Conservation (phyloP, 352 stramenopile species). For the Phytophthora ohioensis region DNA sequence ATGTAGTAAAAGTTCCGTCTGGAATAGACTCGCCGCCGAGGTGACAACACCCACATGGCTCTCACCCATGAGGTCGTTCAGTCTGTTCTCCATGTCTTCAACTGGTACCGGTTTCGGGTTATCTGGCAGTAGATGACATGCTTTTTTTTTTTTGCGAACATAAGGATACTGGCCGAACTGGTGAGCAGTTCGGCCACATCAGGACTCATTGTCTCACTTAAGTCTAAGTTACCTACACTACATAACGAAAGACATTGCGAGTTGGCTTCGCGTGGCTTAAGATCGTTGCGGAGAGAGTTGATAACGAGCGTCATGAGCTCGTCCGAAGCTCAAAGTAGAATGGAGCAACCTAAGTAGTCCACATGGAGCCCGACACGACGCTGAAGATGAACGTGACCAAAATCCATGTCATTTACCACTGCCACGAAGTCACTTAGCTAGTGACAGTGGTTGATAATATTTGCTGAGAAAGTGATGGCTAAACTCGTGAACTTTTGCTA, state of each 20-base stretch:
- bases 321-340: conserved; percentile 94
- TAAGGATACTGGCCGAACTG: conserved; percentile 91
- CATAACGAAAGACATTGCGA: conserved; percentile 96
- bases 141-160: conserved; percentile 97
- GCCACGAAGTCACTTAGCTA: conserved; percentile 35
- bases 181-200: conserved; percentile 95
- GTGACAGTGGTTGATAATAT: conserved; percentile 35
- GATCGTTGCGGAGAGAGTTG: conserved; percentile 97
- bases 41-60: conserved; percentile 96
- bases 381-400: background rate
- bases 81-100: conserved; percentile 71
- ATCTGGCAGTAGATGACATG: conserved; percentile 93
- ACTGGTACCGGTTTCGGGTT: conserved; percentile 93
- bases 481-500: conserved; percentile 8
- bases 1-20: conserved; percentile 92
- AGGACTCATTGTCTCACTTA: conserved; percentile 94
- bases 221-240: conserved; percentile 96
- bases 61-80: conserved; percentile 90
- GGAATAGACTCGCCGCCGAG: conserved; percentile 91
- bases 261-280: conserved; percentile 87
- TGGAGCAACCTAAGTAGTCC: conserved; percentile 58
- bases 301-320: conserved; percentile 93
- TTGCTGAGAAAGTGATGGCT: conserved; percentile 35
- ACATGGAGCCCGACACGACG: conserved; percentile 1
- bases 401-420: conserved; percentile 24